Base-by-base conservation (phyloP, 2,329 filamentous ascomycete species). In the Blastomyces parvus region DNA sequence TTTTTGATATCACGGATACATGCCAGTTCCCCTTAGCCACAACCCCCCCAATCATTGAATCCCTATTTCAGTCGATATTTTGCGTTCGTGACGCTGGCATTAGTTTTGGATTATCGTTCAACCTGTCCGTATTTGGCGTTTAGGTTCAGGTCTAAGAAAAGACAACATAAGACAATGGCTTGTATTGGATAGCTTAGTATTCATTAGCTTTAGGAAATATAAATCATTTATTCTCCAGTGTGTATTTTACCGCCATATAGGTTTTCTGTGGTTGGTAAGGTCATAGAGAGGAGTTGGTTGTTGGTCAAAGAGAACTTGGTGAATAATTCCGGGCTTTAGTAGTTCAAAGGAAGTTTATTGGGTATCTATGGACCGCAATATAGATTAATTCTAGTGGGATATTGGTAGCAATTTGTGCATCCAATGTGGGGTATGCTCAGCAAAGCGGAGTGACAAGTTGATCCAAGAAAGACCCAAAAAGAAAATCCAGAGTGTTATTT, bases 161-260 rank as follows among this genome's bases (percentile, higher is more conserved):
- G 36, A 38, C 9, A 38, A 9, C 36, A 13, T 38, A 38, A 38
- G 9, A 38, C 36, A 38, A 38, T 38, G 9, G 36, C 36, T 38
- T 9, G 36, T 38, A 38, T 38, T 38, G 52, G 30, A 36, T 56
- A 36, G 30, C n/a, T n/a, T 36, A n/a, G 27, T 17, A 38, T 38
- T 38, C n/a, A n/a, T 56, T 56, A 56, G 17, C 36, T 56, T 33
- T 22, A 30, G 17, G 66, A 78, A 60, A 60, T 33, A 60, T 55
- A 38, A 38, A 33, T 36, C 30, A 38, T 25, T 19, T 52, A 30
- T 52, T 52, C 22, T 52, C 19, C 19, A 22, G 19, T 19, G 44
- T 46, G 9, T 11, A 38, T 38, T 38, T 22, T n/a, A 46, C 8
- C 44, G 19, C 9, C 17, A n/a, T 46, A 46, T 46, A n/a, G 19